Evolutionary conservation across 768 basidiomycete genomes (phyloP), one percentile per base, ranked within the genome.

Genomic region (Phylloporus sp.): DNA sequence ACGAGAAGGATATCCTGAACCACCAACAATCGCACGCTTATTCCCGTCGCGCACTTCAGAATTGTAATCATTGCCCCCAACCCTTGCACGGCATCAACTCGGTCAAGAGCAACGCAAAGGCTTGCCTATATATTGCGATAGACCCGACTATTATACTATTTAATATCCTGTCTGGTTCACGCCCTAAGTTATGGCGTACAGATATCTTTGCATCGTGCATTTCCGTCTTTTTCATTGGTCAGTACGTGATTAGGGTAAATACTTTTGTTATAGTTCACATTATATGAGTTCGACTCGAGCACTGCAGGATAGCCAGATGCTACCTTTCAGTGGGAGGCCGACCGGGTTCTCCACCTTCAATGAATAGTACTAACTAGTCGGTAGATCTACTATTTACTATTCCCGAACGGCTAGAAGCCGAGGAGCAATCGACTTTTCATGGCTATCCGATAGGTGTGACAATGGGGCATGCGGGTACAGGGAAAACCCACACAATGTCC

Each of bases 241-340:
- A 32, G 27, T 42, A 44, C 32, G 47, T 17, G 44, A 22, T 48
- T 40, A 52, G 46, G 36, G 38, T 56, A 59, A 26, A 55, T 37
- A 21, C n/a, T 32, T 53, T 48, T 45, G 44, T 60, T 62, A 62
- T 60, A 52, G 46, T 45, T 62, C 38, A 58, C 35, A 33, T 59
- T 56, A 62, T 60, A 29, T 40, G 48, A n/a, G n/a, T 44, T 44
- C 47, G 52, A 44, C 49, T 44, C 22, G 36, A 35, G 32, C 49
- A 10, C 33, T 41, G n/a, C 23, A 22, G 15, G 31, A 31, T 46
- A 48, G 33, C 33, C 22, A 54, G 46, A 44, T 37, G 27, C 38
- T 20, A 23, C 31, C 22, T 27, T 34, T 46, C 31, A 34, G 20
- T n/a, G n/a, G n/a, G n/a, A n/a, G n/a, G n/a, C n/a, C n/a, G n/a